phyloP scores from a whole-genome alignment of 2,329 filamentous ascomycete genomes.

The Cyphellophora attinorum region DNA sequence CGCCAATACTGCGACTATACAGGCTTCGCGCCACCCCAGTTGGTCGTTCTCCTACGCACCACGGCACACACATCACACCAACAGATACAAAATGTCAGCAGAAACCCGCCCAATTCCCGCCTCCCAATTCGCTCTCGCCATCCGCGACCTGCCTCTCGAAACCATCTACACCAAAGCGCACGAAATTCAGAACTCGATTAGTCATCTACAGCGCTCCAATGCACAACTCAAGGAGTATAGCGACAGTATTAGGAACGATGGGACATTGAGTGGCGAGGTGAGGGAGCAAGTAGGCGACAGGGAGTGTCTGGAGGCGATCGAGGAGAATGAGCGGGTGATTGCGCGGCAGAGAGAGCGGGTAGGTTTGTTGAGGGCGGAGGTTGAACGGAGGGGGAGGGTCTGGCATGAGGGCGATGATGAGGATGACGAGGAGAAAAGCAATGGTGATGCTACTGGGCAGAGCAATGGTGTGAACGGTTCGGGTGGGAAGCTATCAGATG shows the following conservation, averaged over 20 bases:
- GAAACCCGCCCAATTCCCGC: slow-evolving; percentile 39
- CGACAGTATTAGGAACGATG: slow-evolving; percentile 20
- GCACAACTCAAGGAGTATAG: slow-evolving; percentile 44
- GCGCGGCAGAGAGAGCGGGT: slow-evolving; percentile 46
- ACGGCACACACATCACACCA: too few relatives aligned
- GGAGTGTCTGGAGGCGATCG: slow-evolving; percentile 47
- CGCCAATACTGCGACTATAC: too few relatives aligned
- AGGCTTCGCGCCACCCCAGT: too few relatives aligned
- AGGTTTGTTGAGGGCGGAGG: slow-evolving; percentile 42
- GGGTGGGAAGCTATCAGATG: slow-evolving; percentile 30
- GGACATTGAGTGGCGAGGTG: slow-evolving; percentile 19
- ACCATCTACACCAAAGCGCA: slow-evolving; percentile 51
- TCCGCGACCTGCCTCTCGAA: slow-evolving; percentile 48
- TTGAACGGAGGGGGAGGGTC: slow-evolving; percentile 45
- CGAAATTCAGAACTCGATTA: slow-evolving; percentile 51
- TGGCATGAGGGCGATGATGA: slow-evolving; percentile 34
- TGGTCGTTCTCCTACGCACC: too few relatives aligned
- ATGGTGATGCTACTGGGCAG: background rate
- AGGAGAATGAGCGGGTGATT: slow-evolving; percentile 51
- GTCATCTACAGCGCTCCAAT: slow-evolving; percentile 50
- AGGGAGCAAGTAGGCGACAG: slow-evolving; percentile 27
- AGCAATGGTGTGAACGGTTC: background rate
- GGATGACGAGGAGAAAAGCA: slow-evolving; percentile 11
- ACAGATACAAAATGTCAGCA: slow-evolving; percentile 34
- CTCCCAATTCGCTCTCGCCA: slow-evolving; percentile 44